Evolutionary conservation across 2,329 filamentous ascomycete genomes (phyloP).

Genomic region (Aureobasidium melanogenum): DNA sequence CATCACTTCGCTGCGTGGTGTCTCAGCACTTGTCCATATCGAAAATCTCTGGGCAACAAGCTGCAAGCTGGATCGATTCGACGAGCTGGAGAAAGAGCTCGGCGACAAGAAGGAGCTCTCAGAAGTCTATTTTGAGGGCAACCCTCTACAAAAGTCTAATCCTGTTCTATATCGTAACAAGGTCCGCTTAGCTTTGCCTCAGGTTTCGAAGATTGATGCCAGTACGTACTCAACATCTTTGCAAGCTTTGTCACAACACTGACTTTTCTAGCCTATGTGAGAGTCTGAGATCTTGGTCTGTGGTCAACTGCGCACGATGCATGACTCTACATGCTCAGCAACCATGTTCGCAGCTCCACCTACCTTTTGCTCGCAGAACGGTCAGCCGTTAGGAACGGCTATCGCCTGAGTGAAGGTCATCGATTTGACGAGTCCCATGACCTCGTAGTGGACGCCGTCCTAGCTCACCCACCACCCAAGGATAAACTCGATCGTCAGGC

Average conservation of each 20-base stretch:
- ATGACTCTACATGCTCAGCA: not conserved
- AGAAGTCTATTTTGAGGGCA: constrained; percentile 95
- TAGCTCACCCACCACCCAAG: not conserved
- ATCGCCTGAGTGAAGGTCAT: not conserved
- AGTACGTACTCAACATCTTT: constrained; percentile 54
- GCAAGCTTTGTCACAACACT: not conserved
- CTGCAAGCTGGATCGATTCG: constrained; percentile 71
- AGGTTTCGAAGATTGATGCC: constrained; percentile 89
- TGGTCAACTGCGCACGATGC: not conserved
- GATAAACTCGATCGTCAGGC: not conserved
- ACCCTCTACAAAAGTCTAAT: constrained; percentile 69
- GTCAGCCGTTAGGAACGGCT: not conserved
- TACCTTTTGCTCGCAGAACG: not conserved
- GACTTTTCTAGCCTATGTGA: constrained; percentile 6
- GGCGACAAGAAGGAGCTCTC: constrained; percentile 68
- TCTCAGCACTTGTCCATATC: constrained; percentile 59
- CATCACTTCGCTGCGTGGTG: constrained; percentile 63
- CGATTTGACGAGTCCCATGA: no score
- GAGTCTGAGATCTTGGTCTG: not conserved
- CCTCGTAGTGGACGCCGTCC: not conserved
- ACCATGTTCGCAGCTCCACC: not conserved
- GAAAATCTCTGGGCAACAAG: constrained; percentile 94
- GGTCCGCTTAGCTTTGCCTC: constrained; percentile 75
- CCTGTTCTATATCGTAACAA: constrained; percentile 94
- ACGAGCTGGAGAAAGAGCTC: constrained; percentile 70